Conservation (phyloP, 1,139 yeast genomes). For the Pichia sp. region DNA sequence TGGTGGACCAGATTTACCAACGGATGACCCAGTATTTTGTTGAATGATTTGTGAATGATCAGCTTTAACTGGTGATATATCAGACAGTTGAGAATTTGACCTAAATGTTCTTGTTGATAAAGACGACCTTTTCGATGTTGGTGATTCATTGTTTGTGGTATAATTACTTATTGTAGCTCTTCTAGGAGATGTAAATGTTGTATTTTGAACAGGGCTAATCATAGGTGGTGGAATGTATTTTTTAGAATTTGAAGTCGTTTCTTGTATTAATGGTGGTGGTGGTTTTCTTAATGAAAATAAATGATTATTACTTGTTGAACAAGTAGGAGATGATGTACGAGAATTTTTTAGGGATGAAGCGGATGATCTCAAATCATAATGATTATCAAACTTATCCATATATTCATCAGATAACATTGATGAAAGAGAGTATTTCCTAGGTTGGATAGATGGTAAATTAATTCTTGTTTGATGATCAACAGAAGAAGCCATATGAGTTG, state of each 20-base stretch:
- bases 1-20: constrained; percentile 4
- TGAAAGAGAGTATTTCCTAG: constrained; percentile 93
- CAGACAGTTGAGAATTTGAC: constrained; percentile 26
- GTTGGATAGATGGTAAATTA: constrained; percentile 40
- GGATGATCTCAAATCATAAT: constrained; percentile 14
- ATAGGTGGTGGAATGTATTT: constrained; percentile 10
- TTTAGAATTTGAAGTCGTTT: constrained; percentile 1
- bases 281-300: constrained; percentile 9
- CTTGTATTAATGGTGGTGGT: constrained; percentile 6
- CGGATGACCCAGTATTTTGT: constrained; percentile 7
- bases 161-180: constrained; percentile 8
- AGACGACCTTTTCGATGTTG: constrained; percentile 27
- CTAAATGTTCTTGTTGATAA: constrained; percentile 30
- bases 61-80: constrained; percentile 22
- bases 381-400: constrained; percentile 15
- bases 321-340: constrained; percentile 23
- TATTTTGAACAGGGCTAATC: constrained; percentile 5
- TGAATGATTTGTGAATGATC: constrained; percentile 13
- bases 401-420: constrained; percentile 65
- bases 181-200: constrained; percentile 10
- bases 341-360: constrained; percentile 17
- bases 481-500: background rate
- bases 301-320: constrained; percentile 1
- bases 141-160: constrained; percentile 17
- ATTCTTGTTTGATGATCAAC: constrained; percentile 14